Base-by-base conservation (phyloP, 306 rosid genomes). In the Trichosanthes truncata region DNA sequence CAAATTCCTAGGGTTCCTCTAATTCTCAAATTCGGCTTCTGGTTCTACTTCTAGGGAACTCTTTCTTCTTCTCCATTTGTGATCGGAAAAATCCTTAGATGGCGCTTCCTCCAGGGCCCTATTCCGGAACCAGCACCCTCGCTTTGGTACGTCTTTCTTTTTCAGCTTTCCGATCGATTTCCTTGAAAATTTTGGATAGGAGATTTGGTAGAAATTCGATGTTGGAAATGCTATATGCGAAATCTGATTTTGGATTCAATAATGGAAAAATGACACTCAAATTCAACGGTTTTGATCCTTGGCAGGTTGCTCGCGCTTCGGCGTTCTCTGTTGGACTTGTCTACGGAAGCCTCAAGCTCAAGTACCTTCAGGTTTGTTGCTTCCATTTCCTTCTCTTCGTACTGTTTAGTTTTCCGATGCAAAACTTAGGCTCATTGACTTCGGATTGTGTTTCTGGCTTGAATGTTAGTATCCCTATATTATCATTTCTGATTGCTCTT, bases 41-140 rank as follows among this genome's bases (percentile, higher is more conserved):
- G 71, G 43, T 60, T 31, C 72, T 17, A 2, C 7, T 6, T 1
- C 11, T 3, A 49, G n/a, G 21, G 23, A 13, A 15, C 46, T 3
- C 20, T 9, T 71, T 25, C 33, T 40, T 38, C 76, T 71, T 71
- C 55, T 18, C 52, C 23, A 31, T 9, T 21, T 41, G 1, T 0
- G 31, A 0, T 21, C 21, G 40, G 17, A 20, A 35, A 48, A 38
- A 18, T 46, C 79, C 57, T 86, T 83, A 68, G 13, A 91, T 93
- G 98, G 88, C 98, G 35, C 90, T 92, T 0, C 97, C 92, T 81
- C 91, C 97, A 17, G 97, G 97, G 57, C 98, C 91, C 74, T 93
- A 93, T 82, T 93, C 98, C 23, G 98, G 98, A 14, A 87, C 90
- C 77, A 94, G 98, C 88, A 92, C 98, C 67, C 89, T 94, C 9